phyloP scores from a whole-genome alignment of 495 filamentous ascomycete species.

The Hypoxylon lienhwacheense region DNA sequence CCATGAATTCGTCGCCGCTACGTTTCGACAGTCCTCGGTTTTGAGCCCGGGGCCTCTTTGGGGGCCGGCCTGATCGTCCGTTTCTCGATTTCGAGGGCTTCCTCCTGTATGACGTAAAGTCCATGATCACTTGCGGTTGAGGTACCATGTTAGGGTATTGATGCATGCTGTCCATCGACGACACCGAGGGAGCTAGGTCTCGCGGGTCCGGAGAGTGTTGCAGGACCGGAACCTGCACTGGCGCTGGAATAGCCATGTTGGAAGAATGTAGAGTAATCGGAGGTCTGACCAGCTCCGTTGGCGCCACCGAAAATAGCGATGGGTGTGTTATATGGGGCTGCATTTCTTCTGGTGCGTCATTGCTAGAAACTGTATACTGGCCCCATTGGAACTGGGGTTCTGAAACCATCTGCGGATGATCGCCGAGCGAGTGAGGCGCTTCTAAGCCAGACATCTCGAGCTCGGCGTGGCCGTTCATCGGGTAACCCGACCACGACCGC shows the following conservation, averaged over 20 bases:
- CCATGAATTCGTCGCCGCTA: conserved; percentile 24
- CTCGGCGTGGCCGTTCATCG: conserved; percentile 40
- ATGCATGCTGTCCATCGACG: conserved; percentile 28
- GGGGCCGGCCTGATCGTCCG: conserved; percentile 26
- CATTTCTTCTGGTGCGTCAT: conserved; percentile 28
- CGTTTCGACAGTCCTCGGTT: conserved; percentile 31
- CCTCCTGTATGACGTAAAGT: conserved; percentile 27
- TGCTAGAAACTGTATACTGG: conserved; percentile 36
- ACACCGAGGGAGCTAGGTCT: conserved; percentile 24
- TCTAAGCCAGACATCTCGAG: conserved; percentile 37
- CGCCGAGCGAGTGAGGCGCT: conserved; percentile 34
- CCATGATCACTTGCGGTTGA: conserved; percentile 24
- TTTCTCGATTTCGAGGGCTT: conserved; percentile 25
- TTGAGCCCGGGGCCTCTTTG: conserved; percentile 36
- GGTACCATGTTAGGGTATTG: conserved; percentile 28
- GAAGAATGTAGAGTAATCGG: conserved; percentile 18
- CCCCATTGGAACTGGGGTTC: conserved; percentile 36
- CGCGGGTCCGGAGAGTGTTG: conserved; percentile 29
- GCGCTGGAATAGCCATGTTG: conserved; percentile 28
- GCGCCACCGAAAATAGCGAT: conserved; percentile 25
- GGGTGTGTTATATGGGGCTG: conserved; percentile 22
- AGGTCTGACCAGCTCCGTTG: conserved; percentile 30
- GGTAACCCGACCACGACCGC: conserved; percentile 43
- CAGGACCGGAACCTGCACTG: conserved; percentile 26
- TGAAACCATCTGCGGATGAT: conserved; percentile 28